Conservation (phyloP, 2,329 filamentous ascomycete species). For the Botryotinia calthae region DNA sequence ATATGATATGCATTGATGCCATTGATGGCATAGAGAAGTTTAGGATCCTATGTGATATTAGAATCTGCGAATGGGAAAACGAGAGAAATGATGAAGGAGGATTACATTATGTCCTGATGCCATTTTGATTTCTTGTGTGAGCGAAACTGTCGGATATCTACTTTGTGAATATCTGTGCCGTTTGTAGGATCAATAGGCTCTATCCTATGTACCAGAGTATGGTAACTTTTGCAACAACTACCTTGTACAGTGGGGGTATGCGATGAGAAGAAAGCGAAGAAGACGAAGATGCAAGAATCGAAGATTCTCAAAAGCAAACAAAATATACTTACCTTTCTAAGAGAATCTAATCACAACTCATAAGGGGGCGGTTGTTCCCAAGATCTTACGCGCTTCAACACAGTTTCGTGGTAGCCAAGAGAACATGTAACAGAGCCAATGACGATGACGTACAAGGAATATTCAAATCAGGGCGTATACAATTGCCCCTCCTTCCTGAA, state of each 20-base stretch:
- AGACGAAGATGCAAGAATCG: neutral
- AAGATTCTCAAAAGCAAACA: neutral
- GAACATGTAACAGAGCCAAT: neutral
- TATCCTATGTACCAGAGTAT: neutral
- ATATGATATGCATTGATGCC: conserved; percentile 92
- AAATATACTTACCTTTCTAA: neutral
- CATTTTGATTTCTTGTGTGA: conserved; percentile 24
- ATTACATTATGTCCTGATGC: conserved; percentile 37
- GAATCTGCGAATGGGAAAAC: conserved; percentile 7
- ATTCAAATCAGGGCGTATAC: conserved; percentile 3
- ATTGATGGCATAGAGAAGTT: conserved; percentile 68
- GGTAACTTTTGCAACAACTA: neutral
- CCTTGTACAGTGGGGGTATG: neutral
- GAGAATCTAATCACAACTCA: neutral
- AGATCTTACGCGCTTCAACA: neutral
- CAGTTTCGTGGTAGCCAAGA: conserved; percentile 1
- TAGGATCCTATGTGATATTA: conserved; percentile 49
- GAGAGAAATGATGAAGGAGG: neutral
- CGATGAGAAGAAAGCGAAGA: neutral
- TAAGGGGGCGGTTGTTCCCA: neutral
- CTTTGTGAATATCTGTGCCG: neutral
- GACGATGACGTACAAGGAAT: conserved; percentile 10
- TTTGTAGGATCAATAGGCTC: neutral
- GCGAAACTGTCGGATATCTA: neutral
- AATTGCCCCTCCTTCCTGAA: neutral